Evolutionary conservation across 495 filamentous ascomycete genomes (phyloP), one percentile per base, ranked within the genome.

Genomic region (Tuber brumale): DNA sequence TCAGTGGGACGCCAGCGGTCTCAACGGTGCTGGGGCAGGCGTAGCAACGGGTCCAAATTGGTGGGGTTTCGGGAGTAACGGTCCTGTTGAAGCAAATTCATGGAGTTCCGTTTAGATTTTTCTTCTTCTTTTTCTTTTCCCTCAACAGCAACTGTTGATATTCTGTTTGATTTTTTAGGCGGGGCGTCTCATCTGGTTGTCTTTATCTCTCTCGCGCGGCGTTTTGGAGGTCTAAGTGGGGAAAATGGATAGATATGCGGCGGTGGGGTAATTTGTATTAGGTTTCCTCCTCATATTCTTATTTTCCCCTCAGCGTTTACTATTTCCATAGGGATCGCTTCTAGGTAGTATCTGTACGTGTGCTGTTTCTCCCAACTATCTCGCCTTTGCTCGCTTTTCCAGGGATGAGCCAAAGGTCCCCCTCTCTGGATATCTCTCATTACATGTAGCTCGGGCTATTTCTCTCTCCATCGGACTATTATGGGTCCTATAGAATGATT

Each of bases 41-140:
- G 16, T 35, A 12, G 57, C 3, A 35, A 14, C 14, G n/a, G 57
- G 27, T 2, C 12, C 27, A 12, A 35, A 66, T 19, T 66, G 57
- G 57, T 66, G 27, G 27, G 57, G 27, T 61, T 61, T 61, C 10
- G 57, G 57, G 57, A 35, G 14, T 35, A 66, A 18, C 27, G 27
- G 31, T 31, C n/a, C 51, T 61, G 51, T 31, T 61, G 51, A 61
- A 61, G 3, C 51, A 61, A 16, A 61, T 27, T 27, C 57, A 66
- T 66, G 57, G 57, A 66, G 19, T 66, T 35, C 57, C 57, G 57
- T 66, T 66, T 66, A 66, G 57, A 66, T 16, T 66, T 35, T 35
- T n/a, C 12, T n/a, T 10, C 7, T 23, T 46, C 6, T 10, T 45
- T 45, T 45, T 18, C 21, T 21, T 48, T 48, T 12, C 4, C 31